Conservation (phyloP, 441 rosid species). For the Erodium trifolium region DNA sequence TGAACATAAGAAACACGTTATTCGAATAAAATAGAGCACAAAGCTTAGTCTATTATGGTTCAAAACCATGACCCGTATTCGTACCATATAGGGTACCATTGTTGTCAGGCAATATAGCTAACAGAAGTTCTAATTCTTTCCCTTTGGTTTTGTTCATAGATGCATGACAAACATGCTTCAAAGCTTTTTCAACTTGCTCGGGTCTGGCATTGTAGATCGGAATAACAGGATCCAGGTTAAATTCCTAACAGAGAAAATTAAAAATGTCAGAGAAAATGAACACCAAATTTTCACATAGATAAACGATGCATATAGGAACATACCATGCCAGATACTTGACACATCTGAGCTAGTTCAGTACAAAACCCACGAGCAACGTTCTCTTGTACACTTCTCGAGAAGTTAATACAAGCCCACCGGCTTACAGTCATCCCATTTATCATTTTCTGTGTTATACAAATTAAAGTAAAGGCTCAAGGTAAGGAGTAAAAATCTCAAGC, state of each 20-base stretch:
- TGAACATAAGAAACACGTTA: conserved; percentile 17
- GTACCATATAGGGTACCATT: conserved; percentile 51
- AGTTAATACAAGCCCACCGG: conserved; percentile 93
- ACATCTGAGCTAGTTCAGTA: conserved; percentile 88
- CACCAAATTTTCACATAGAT: neutral
- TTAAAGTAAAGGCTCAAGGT: conserved; percentile 4
- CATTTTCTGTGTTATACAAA: conserved; percentile 56
- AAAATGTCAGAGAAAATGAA: neutral
- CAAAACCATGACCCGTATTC: conserved; percentile 9
- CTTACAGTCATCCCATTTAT: conserved; percentile 88
- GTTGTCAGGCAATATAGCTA: conserved; percentile 52
- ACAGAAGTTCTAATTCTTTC: conserved; percentile 85
- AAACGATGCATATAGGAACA: conserved; percentile 7
- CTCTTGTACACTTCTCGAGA: conserved; percentile 89
- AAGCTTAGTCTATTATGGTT: too few relatives aligned
- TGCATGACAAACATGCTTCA: conserved; percentile 75
- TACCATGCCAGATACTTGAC: conserved; percentile 99
- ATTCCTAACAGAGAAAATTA: conserved; percentile 42
- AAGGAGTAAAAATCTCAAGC: neutral
- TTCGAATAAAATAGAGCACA: too few relatives aligned
- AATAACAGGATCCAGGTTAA: conserved; percentile 78
- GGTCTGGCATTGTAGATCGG: conserved; percentile 81
- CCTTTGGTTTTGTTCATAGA: conserved; percentile 82
- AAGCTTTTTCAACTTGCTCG: conserved; percentile 91
- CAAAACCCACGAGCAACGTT: conserved; percentile 82